A percentile compares a stretch with the other conserved stretches of the same genome.
Evolutionary conservation across 1,284 basidiomycete species (phyloP).

Genomic region (Cryptococcus depauperatus): DNA sequence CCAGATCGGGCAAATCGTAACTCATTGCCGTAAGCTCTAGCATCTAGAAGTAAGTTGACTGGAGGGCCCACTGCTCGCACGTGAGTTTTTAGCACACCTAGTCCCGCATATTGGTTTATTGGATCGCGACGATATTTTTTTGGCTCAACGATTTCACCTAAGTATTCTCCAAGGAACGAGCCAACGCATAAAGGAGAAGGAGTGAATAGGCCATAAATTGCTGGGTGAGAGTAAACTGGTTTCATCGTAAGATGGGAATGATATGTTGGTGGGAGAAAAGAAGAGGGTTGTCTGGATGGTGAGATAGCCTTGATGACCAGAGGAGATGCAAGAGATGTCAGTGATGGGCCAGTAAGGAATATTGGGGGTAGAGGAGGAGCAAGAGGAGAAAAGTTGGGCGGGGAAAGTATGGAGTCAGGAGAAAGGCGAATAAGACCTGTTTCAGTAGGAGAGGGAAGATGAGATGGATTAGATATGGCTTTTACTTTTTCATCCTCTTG

Average conservation of each 20-base stretch:
- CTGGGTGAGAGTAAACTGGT: slow-evolving; percentile 34
- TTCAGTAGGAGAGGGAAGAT: slow-evolving; percentile 40
- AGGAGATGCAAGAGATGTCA: slow-evolving; percentile 20
- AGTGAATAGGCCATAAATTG: slow-evolving; percentile 40
- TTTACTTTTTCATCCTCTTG: slow-evolving; percentile 21
- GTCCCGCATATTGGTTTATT: slow-evolving; percentile 50
- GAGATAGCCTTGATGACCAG: slow-evolving; percentile 18
- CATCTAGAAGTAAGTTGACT: slow-evolving; percentile 72
- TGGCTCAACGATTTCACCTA: slow-evolving; percentile 37
- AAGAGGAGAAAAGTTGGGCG: slow-evolving; percentile 48
- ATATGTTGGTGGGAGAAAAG: slow-evolving; percentile 37
- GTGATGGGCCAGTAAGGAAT: slow-evolving; percentile 27
- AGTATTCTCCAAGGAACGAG: slow-evolving; percentile 39
- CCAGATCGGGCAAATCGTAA: slow-evolving; percentile 71
- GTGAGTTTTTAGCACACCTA: slow-evolving; percentile 54
- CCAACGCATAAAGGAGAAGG: slow-evolving; percentile 23
- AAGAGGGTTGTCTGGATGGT: slow-evolving; percentile 24
- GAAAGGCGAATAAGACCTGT: slow-evolving; percentile 31
- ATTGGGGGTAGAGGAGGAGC: slow-evolving; percentile 41
- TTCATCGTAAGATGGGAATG: slow-evolving; percentile 19
- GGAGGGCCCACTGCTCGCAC: slow-evolving; percentile 76
- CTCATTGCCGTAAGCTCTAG: slow-evolving; percentile 66
- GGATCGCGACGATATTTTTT: slow-evolving; percentile 45
- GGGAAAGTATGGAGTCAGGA: slow-evolving; percentile 25
- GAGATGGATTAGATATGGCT: slow-evolving; percentile 16